phyloP scores from a whole-genome alignment of 2,329 filamentous ascomycete genomes.

The Ophiocordyceps camponoti-leonardi region DNA sequence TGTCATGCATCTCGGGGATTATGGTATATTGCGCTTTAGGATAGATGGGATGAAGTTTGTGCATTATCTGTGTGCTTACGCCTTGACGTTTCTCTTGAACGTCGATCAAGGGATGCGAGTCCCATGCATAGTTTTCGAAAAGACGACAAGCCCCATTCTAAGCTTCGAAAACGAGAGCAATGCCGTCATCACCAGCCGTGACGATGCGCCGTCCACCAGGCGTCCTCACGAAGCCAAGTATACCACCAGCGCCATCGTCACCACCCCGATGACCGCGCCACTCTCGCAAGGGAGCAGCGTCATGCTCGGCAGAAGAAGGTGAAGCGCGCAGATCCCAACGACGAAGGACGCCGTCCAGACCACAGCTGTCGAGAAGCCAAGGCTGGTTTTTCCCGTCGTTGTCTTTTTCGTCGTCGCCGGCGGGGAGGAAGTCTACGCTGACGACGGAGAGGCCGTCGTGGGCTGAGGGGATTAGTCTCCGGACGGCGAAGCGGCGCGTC shows the following conservation, averaged over 20 bases:
- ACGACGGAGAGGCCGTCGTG: conserved; percentile 85
- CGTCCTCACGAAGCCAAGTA: conserved; percentile 80
- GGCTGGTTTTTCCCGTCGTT: conserved; percentile 40
- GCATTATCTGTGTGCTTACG: background rate
- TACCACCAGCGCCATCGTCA: conserved; percentile 66
- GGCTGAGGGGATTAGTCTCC: conserved; percentile 63
- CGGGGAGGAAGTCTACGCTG: conserved; percentile 70
- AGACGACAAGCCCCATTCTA: conserved; percentile 8
- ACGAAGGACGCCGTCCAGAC: conserved; percentile 81
- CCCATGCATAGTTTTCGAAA: too few relatives aligned
- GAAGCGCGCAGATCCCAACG: conserved; percentile 58
- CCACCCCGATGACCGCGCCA: conserved; percentile 82
- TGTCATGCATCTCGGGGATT: background rate
- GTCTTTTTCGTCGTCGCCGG: conserved; percentile 53
- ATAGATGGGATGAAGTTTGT: background rate
- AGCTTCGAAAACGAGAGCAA: conserved; percentile 50
- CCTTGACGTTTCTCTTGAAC: too few relatives aligned
- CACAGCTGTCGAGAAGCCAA: conserved; percentile 71
- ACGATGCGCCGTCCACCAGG: conserved; percentile 57
- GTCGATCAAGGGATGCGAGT: too few relatives aligned
- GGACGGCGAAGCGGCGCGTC: conserved; percentile 69
- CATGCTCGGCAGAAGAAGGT: conserved; percentile 19
- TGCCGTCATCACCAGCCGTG: conserved; percentile 77
- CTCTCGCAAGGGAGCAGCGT: conserved; percentile 56
- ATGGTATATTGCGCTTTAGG: background rate